Base-by-base conservation (phyloP, 169 alveolate genomes). In the Pseudocohnilembus persalinus region DNA sequence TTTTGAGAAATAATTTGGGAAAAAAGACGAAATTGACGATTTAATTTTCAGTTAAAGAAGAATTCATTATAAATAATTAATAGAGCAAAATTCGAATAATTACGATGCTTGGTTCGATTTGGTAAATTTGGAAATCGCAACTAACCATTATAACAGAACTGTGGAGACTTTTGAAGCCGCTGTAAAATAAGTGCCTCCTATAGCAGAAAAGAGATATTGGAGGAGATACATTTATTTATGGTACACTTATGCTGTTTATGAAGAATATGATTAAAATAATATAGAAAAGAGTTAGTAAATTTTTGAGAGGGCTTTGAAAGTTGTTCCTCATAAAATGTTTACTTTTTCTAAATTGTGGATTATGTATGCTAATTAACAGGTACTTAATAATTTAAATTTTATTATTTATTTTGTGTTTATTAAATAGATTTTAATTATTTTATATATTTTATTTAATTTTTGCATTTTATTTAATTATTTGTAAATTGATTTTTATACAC, bases 61-160 rank as follows among this genome's bases (percentile, higher is more conserved):
- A 28, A 94, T 94, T 84, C 92, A 90, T 28, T 96, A 95, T 87
- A 97, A 95, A 72, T 95, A 92, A 78, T 86, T 93, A 64, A 80
- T 98, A 68, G 93, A 95, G 32, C 88, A 95, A 78, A 90, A 95
- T 83, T 95, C 95, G 35, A 91, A 84, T 87, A 97, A 98, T 92
- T 98, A 98, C 94, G 99, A 98, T 89, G 89, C 94, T 75, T 98
- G 99, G 99, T 98, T 98, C 92, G 99, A 98, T 92, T 97, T 97
- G 89, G 92, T 97, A 20, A 96, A 97, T 82, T 94, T 98, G 88
- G 99, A 98, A 92, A 99, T 98, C 88, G 88, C 94, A 24, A 92
- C 96, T 16, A 91, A 95, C 30, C 92, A 93, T 82, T 81, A 90
- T 73, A 94, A 88, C 31, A 90, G 98, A 73, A 94, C 96, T 0